Base-by-base conservation (phyloP, 2,329 filamentous ascomycete genomes). In the Cordyceps fumosorosea region DNA sequence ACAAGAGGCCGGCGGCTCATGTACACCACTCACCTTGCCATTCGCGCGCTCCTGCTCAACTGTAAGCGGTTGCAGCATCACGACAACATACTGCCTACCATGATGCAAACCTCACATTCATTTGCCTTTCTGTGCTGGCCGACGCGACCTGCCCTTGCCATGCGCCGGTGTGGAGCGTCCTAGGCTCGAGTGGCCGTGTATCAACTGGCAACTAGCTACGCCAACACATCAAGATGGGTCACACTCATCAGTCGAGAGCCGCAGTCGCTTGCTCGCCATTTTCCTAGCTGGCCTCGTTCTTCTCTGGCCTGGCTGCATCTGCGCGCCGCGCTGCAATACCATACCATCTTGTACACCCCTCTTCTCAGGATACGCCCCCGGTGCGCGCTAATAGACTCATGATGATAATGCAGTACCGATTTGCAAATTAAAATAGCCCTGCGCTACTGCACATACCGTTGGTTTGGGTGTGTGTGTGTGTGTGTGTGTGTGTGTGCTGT, bases 221-320 rank as follows among this genome's bases (percentile, higher is more conserved):
- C 91, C 91, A 96, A 83, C 91, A 89, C 91, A 96, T 92, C 90
- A 90, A 80, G 78, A 85, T 84, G 83, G 84, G 84, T 85, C 84
- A 83, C 83, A 84, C 82, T 82, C 76, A 82, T 82, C 76, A 82
- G 70, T 68, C 66, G 80, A 86, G 83, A 86, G 84, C 84, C 84
- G 84, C 84, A 87, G 47, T 84, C 78, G 79, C 40, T 76, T 75
- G 81, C 81, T 78, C 84, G 82, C 81, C 80, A 84, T 79, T 59
- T 52, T 22, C 50, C 57, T 60, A n/a, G 40, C 57, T 20, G 50
- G 24, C 40, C 48, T 60, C 22, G 37, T 59, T 59, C 34, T 51
- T 32, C 34, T 58, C 45, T 53, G 48, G 26, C n/a, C 50, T 51
- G 56, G 48, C 44, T 51, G 53, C 54, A 62, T 62, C 37, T 62